These are phyloP conservation scores for Solanum hybrid DNA, from an alignment of 305 asterid genomes.

Conservation along the genomic window DNA sequence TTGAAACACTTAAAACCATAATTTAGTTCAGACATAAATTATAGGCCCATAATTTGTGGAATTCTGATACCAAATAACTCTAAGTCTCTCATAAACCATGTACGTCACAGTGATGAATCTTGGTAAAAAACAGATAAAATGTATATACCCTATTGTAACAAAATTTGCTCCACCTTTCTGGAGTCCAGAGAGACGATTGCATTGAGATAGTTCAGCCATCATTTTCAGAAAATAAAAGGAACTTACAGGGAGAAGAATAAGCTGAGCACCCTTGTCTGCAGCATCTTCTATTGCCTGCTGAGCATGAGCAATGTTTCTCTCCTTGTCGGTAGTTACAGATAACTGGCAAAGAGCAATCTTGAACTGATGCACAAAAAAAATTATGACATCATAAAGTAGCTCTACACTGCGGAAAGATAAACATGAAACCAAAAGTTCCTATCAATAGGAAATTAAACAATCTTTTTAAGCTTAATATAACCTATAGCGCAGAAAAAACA, in stretches of 20 bases:
- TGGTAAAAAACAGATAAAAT: neutral
- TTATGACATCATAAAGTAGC: neutral
- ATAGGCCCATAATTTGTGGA: neutral
- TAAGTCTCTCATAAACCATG: neutral
- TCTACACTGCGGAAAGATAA: neutral
- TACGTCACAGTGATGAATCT: neutral
- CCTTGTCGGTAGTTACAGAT: slow-evolving; percentile 58
- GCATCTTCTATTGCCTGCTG: slow-evolving; percentile 55
- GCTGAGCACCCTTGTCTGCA: slow-evolving; percentile 62
- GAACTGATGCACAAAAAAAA: slow-evolving; percentile 44
- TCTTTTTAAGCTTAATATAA: neutral
- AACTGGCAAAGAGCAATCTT: slow-evolving; percentile 85
- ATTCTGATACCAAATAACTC: neutral
- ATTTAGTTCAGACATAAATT: neutral
- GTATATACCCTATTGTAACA: neutral
- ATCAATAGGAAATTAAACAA: neutral
- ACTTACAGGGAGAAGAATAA: slow-evolving; percentile 84
- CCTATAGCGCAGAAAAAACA: neutral
- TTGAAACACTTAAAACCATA: neutral
- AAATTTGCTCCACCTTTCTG: neutral
- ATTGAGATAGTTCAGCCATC: neutral
- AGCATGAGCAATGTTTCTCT: slow-evolving; percentile 57
- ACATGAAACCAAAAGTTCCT: neutral
- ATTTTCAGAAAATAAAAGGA: neutral
- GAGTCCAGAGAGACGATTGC: neutral